Conservation (phyloP, 164 flowering plant species). For the Kingdonia uniflora region DNA sequence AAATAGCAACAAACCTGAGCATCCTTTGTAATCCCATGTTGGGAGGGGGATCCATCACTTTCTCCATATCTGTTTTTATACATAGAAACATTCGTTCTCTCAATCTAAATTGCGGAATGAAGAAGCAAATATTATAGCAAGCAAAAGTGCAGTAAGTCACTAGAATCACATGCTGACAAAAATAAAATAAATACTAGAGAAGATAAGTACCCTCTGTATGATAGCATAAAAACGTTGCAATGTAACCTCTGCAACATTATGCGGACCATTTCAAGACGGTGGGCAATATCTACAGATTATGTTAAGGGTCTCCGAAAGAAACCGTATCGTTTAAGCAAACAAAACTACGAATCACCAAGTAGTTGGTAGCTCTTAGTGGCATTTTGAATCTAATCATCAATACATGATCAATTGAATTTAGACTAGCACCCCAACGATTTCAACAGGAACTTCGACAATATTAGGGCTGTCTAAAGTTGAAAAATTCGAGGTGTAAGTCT, state of each 20-base stretch:
- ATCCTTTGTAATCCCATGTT: constrained; percentile 79
- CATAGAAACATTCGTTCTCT: too few species aligned
- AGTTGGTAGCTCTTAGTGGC: too few species aligned
- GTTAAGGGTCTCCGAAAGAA: constrained; percentile 39
- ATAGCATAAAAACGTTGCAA: constrained; percentile 99
- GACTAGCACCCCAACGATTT: too few species aligned
- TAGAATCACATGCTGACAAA: background rate
- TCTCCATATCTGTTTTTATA: constrained; percentile 67
- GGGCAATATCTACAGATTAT: constrained; percentile 74
- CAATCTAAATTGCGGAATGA: too few species aligned
- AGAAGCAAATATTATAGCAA: too few species aligned
- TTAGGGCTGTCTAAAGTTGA: too few species aligned
- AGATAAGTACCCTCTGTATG: constrained; percentile 83
- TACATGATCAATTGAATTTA: too few species aligned
- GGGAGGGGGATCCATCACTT: constrained; percentile 97
- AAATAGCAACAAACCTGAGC: constrained; percentile 55
- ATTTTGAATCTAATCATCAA: too few species aligned
- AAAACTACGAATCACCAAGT: background rate
- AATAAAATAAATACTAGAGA: background rate
- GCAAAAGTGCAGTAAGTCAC: background rate
- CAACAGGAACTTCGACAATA: too few species aligned
- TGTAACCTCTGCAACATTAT: constrained; percentile 79
- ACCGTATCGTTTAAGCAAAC: background rate
- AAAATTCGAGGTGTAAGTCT: too few species aligned
- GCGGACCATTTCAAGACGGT: constrained; percentile 96